Evolutionary conservation across 2,329 filamentous ascomycete genomes (phyloP).

Genomic region (Magnaporthiopsis poae): DNA sequence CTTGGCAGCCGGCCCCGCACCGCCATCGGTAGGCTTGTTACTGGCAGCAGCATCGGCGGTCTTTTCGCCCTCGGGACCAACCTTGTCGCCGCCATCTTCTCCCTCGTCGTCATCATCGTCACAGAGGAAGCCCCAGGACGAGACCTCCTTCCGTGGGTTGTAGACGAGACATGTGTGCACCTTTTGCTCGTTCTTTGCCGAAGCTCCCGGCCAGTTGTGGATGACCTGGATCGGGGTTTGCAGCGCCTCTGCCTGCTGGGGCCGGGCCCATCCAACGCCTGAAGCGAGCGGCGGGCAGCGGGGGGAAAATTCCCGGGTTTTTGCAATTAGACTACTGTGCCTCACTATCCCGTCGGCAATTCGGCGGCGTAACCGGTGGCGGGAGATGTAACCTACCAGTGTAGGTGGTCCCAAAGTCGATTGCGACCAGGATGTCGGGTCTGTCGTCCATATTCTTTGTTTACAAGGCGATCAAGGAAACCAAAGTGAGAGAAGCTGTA

Average conservation of each 20-base stretch:
- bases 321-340: not conserved
- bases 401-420: conserved; percentile 37
- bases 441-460: not conserved
- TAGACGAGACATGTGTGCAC: conserved; percentile 43
- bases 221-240: conserved; percentile 28
- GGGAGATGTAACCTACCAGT: conserved; percentile 26
- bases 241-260: conserved; percentile 23
- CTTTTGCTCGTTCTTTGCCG: conserved; percentile 40
- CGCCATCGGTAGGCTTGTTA: too few species aligned
- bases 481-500: not conserved
- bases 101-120: conserved; percentile 33
- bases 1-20: not conserved
- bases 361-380: too few species aligned
- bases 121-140: conserved; percentile 45
- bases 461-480: not conserved
- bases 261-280: conserved; percentile 23
- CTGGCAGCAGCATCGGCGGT: too few species aligned
- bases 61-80: not conserved
- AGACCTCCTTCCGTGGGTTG: conserved; percentile 23
- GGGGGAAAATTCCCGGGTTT: not conserved
- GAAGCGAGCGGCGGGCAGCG: not conserved
- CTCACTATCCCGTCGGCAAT: not conserved
- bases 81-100: conserved; percentile 16
- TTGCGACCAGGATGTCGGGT: conserved; percentile 31
- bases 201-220: conserved; percentile 45